Base-by-base conservation (phyloP, 108 stramenopile genomes). In the Mayamaea pseudoterrestris region DNA sequence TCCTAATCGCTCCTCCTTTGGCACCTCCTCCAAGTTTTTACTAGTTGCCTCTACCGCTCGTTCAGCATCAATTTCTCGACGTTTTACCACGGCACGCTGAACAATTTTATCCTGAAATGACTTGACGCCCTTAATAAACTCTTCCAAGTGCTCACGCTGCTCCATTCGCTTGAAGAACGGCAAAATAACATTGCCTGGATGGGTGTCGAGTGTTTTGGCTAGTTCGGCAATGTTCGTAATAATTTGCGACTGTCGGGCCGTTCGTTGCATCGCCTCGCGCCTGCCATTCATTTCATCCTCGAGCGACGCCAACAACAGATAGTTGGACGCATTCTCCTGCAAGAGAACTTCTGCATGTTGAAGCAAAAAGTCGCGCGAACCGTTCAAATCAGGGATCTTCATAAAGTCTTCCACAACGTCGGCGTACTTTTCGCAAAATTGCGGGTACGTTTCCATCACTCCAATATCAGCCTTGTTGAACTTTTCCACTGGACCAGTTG, bases 281-380 rank as follows among this genome's bases (percentile, higher is more conserved):
- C 83, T 80, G 37, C 95, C 97, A 61, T 98, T 98, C 97, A 98
- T 98, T 73, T 98, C 97, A 57, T 98, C 97, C 66, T 98, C 95
- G 27, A 98, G 56, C 45, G 80, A 77, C 35, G 94, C 91, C 42
- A 98, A 69, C 43, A 98, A 70, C 2, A 96, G 65, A 62, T 95
- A 98, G 48, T 85, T 92, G 57, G 83, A 80, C 35, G 91, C 82
- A 70, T 98, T 94, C 57, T 98, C 97, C 58, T 95, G 93, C 27
- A 98, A 69, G 29, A 98, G 55, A 30, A 96, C 70, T 51, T 74
- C 59, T 5, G 93, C 93, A 48, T 98, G 58, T 40, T 75, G 63
- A 26, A 90, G 34, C 18, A 98, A 73, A 57, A 87, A 93, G 9
- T 91, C 81, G 60, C 90, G 75, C 26, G 90, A 86, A 28, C 55